Base-by-base conservation (phyloP, 1,284 basidiomycete species). In the Cutaneotrichosporon spelunceum region DNA sequence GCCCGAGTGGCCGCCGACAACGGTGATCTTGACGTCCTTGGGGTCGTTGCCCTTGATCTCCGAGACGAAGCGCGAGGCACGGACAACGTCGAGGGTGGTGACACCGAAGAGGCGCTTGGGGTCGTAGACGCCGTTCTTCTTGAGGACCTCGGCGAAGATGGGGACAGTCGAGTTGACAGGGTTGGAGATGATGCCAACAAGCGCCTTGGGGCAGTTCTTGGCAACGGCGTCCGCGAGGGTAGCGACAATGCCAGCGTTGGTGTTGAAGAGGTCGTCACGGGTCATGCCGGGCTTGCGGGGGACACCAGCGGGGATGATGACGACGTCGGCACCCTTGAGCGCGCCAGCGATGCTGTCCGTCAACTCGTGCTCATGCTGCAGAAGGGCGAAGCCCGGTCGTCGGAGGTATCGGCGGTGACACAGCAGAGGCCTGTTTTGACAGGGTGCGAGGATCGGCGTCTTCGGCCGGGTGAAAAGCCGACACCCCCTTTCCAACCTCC, bases 131-230 rank as follows among this genome's bases (percentile, higher is more conserved):
- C 88, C 88, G 70, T 88, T 85, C 81, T 92, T 89, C 86, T 96
- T 97, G 84, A 94, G 86, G 47, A 95, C 88, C 80, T 98, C 93
- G 53, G 88, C 92, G 57, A 93, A 92, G 76, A 99, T 93, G 64
- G 95, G 96, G 56, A 99, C 96, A 47, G 95, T 98, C 54, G 94
- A 97, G 84, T 94, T 93, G 74, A 95, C 92, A 47, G 92, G 92
- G 83, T 94, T 95, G 63, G 94, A 94, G 78, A 98, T 97, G 72
- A 98, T 92, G 55, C 94, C 86, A 59, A 99, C 86, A 71, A 90
- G 90, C 13, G 96, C 95, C 79, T 94, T 94, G 72, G 96, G 96
- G 57, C 87, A 86, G 66, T 83, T 80, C 49, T 86, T 87, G 36
- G 94, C 94, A 71, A 94, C 90, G 57, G 88, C 92, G 55, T 86